Evolutionary conservation across 371 early-diverging fungal genomes (phyloP).

Genomic region (Mortierella sp.): DNA sequence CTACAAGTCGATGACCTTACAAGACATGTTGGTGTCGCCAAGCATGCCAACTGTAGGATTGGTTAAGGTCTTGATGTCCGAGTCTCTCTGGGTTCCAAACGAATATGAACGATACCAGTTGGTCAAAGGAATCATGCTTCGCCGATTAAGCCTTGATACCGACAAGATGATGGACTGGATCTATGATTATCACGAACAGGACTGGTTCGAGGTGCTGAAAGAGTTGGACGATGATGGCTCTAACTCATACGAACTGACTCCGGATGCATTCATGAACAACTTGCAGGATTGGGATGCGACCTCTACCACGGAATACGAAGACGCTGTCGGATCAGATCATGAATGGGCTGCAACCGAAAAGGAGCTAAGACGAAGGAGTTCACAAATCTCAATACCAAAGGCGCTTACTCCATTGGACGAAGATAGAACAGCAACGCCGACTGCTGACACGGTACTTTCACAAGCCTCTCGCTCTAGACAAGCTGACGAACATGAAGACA

Average conservation of each 20-base stretch:
- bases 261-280: conserved; percentile 36
- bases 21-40: conserved; percentile 45
- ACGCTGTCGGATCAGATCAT: conserved; percentile 41
- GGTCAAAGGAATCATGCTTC: conserved; percentile 42
- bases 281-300: conserved; percentile 50
- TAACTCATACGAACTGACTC: conserved; percentile 28
- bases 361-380: conserved; percentile 36
- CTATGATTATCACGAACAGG: conserved; percentile 35
- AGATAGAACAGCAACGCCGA: conserved; percentile 33
- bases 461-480: conserved; percentile 1
- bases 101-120: conserved; percentile 52
- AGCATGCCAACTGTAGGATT: conserved; percentile 48
- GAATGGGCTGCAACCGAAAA: conserved; percentile 40
- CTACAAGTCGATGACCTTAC: conserved; percentile 29
- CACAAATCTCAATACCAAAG: conserved; percentile 16
- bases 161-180: conserved; percentile 41
- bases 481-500: conserved; percentile 1
- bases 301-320: conserved; percentile 41
- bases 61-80: conserved; percentile 32
- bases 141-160: conserved; percentile 26
- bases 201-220: conserved; percentile 43
- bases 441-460: conserved; percentile 3
- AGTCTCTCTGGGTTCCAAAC: conserved; percentile 47
- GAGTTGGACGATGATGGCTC: conserved; percentile 42
- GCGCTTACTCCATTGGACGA: conserved; percentile 14